Percentiles rank a stretch among this genome's conserved stretches.
Conservation (phyloP, 805 yeast genomes). For the Teunomyces funiuensis region DNA sequence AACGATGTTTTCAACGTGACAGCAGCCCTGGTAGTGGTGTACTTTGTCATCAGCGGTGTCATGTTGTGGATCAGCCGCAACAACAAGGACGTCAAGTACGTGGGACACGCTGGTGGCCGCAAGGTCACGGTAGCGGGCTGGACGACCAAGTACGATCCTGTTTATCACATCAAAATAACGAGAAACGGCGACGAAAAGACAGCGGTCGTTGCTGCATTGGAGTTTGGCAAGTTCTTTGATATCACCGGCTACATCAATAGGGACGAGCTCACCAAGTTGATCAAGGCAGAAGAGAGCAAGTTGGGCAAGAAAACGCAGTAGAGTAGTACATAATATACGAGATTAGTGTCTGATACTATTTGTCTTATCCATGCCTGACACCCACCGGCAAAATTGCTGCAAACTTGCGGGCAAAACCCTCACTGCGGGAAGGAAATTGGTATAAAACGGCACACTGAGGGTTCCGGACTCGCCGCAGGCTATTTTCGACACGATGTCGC, state of each 20-base stretch:
- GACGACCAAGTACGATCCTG: slow-evolving; percentile 46
- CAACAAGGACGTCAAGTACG: slow-evolving; percentile 47
- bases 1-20: slow-evolving; percentile 38
- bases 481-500: slow-evolving; percentile 30
- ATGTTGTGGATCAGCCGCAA: slow-evolving; percentile 33
- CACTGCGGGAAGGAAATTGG: slow-evolving; percentile 43
- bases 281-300: slow-evolving; percentile 18
- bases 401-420: slow-evolving; percentile 41
- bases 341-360: no score
- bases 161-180: slow-evolving; percentile 38
- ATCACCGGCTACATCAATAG: slow-evolving; percentile 45
- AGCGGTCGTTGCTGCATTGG: slow-evolving; percentile 20
- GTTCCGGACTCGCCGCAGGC: slow-evolving; percentile 42
- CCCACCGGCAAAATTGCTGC: slow-evolving; percentile 35
- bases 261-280: slow-evolving; percentile 26
- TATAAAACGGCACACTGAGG: slow-evolving; percentile 47
- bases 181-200: slow-evolving; percentile 23
- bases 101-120: slow-evolving; percentile 38
- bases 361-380: slow-evolving; percentile 38
- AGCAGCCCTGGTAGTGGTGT: slow-evolving; percentile 33
- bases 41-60: slow-evolving; percentile 35
- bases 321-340: no score
- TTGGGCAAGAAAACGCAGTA: slow-evolving; percentile 9
- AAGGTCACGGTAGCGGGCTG: slow-evolving; percentile 41
- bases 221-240: slow-evolving; percentile 45